These are phyloP conservation scores for Allium sativum DNA, from an alignment of 106 monocot genomes.

Conservation along the genomic window DNA sequence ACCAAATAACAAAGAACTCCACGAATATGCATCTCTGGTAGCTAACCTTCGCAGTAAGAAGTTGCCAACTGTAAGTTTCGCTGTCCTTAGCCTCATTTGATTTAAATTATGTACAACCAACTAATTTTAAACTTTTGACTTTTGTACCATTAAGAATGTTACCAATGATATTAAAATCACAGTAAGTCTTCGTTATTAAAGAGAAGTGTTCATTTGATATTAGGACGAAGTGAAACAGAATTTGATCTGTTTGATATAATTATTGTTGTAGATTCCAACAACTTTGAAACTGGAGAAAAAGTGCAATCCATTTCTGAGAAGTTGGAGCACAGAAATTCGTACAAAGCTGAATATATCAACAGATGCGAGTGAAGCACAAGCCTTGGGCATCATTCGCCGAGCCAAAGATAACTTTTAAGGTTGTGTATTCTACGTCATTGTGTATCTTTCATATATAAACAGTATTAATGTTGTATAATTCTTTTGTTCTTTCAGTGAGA, in stretches of 20 bases:
- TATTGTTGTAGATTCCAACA: slow-evolving; percentile 59
- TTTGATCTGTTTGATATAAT: background rate
- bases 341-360: slow-evolving; percentile 44
- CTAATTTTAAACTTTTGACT: too few species aligned
- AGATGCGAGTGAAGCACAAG: slow-evolving; percentile 55
- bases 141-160: too few species aligned
- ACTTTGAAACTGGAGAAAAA: slow-evolving; percentile 70
- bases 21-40: slow-evolving; percentile 59
- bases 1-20: slow-evolving; percentile 56
- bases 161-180: too few species aligned
- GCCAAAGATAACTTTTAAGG: slow-evolving; percentile 77
- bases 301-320: slow-evolving; percentile 85
- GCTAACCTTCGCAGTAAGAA: slow-evolving; percentile 56
- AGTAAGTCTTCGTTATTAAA: too few species aligned
- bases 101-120: background rate
- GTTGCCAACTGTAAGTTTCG: slow-evolving; percentile 58
- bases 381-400: slow-evolving; percentile 46
- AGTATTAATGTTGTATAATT: too few species aligned
- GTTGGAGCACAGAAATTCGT: slow-evolving; percentile 60
- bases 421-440: background rate
- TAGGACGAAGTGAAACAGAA: too few species aligned
- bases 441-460: background rate
- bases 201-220: too few species aligned
- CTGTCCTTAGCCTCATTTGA: background rate
- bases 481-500: too few species aligned